phyloP scores from a whole-genome alignment of 192 early-diverging fungal genomes.

The Radiomyces spectabilis region DNA sequence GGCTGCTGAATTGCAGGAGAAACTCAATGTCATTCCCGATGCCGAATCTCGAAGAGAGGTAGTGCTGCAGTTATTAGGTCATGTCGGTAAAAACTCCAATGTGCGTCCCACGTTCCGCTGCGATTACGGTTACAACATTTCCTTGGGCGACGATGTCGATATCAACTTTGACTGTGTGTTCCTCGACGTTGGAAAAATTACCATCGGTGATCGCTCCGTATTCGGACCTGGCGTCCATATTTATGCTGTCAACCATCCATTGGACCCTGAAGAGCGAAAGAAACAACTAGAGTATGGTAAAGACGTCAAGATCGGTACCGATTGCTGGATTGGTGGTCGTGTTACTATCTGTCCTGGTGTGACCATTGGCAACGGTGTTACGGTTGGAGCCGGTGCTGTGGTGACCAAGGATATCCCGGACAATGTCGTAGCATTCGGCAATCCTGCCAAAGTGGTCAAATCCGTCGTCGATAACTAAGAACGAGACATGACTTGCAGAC shows the following conservation, averaged over 20 bases:
- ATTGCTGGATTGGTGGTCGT: conserved; percentile 86
- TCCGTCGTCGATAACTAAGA: too few species aligned
- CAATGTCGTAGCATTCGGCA: conserved; percentile 75
- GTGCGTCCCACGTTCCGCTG: conserved; percentile 63
- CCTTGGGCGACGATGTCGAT: conserved; percentile 65
- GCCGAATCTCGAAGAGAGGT: conserved; percentile 13
- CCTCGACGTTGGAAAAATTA: conserved; percentile 66
- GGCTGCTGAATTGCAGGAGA: conserved; percentile 14
- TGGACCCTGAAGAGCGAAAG: conserved; percentile 44
- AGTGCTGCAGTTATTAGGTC: conserved; percentile 47
- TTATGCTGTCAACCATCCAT: conserved; percentile 67
- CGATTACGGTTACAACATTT: conserved; percentile 80
- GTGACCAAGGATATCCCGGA: conserved; percentile 84
- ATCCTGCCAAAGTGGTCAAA: conserved; percentile 76
- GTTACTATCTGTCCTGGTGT: conserved; percentile 78
- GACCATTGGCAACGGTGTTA: conserved; percentile 74
- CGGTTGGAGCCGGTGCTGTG: conserved; percentile 73
- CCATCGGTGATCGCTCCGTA: conserved; percentile 65
- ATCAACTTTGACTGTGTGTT: conserved; percentile 71
- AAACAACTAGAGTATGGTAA: conserved; percentile 33
- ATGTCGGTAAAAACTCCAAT: conserved; percentile 39
- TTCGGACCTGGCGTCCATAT: conserved; percentile 75
- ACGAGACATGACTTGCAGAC: too few species aligned
- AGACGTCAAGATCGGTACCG: conserved; percentile 67
- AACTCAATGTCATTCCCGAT: conserved; percentile 29